Evolutionary conservation across 2,329 filamentous ascomycete genomes (phyloP), one percentile per base, ranked within the genome.

Genomic region (Aspergillus alliaceus): DNA sequence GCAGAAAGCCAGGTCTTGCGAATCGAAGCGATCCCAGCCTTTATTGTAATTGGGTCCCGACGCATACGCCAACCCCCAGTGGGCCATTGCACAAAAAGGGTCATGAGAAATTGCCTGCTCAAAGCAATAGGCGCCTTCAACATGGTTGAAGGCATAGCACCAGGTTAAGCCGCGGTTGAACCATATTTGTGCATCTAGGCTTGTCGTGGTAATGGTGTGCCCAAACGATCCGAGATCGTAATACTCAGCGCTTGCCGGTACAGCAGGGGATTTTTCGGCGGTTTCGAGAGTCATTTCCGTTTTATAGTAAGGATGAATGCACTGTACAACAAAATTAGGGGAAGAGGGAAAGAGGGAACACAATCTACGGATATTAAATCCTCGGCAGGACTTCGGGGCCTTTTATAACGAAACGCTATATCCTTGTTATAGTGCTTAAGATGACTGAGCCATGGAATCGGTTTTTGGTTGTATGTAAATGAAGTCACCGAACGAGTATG

Each of bases 101-200:
- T 83, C 80, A 48, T 75, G 67, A 1, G 61, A 57, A 15, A 78
- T 75, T 2, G 78, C 78, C 24, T 72, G 69, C 50, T 77, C 68
- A 51, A 82, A 82, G 61, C 80, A 82, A 18, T 60, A 18, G 75
- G 80, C 81, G 0, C 87, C 83, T 69, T 91, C 89, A 62, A 88
- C 86, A 66, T 91, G 89, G 68, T 92, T 91, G 77, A 93, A 93
- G 22, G 79, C 87, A 70, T 89, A 92, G 42, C 80, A 82, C 89
- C 89, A 92, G 22, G 86, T 78, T n/a, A 92, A 75, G 2, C 88
- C 89, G 3, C 88, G 84, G 68, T 88, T 79, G 69, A 90, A 91
- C 89, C 89, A 92, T 6, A 64, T 75, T 66, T 89, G 84, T 1
- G 86, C 80, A 46, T 79, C 76, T 3, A 68, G 42, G 64, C 69